Evolutionary conservation across 75 land plant genomes (phyloP).

Genomic region (Ceratopteris richardii): DNA sequence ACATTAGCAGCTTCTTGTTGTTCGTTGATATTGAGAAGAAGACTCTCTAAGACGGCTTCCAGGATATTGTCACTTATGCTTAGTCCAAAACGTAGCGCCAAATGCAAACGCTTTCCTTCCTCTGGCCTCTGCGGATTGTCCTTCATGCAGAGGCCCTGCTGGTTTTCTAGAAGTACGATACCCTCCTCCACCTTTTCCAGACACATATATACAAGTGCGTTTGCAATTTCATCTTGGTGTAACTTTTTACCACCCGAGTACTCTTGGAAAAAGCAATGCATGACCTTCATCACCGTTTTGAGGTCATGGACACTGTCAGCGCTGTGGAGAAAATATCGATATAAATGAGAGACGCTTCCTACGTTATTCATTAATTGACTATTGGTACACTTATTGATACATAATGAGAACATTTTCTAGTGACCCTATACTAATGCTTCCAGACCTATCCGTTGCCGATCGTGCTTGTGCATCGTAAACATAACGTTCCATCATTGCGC

Average conservation of each 20-base stretch:
- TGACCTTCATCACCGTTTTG: slow-evolving; percentile 9
- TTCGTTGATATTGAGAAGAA: slow-evolving; percentile 16
- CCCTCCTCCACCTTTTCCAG: slow-evolving; percentile 23
- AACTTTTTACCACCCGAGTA: slow-evolving; percentile 18
- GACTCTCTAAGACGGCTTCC: slow-evolving; percentile 16
- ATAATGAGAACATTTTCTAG: too few relatives aligned
- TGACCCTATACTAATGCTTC: too few relatives aligned
- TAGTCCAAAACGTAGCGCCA: slow-evolving; percentile 12
- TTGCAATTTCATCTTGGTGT: slow-evolving; percentile 26
- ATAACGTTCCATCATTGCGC: slow-evolving; percentile 15
- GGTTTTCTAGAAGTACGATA: slow-evolving; percentile 3
- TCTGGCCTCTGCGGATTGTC: slow-evolving; percentile 8
- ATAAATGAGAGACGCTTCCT: too few relatives aligned
- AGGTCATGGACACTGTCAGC: slow-evolving; percentile 9
- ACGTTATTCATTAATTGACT: too few relatives aligned
- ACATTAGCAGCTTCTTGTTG: background rate
- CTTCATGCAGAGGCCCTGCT: slow-evolving; percentile 5
- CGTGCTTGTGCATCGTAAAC: slow-evolving; percentile 1
- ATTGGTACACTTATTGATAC: too few relatives aligned
- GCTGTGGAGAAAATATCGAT: too few relatives aligned
- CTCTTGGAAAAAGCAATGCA: slow-evolving; percentile 14
- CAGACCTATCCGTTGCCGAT: too few relatives aligned
- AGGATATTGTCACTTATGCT: slow-evolving; percentile 12
- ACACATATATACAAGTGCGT: slow-evolving; percentile 18
- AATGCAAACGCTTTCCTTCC: slow-evolving; percentile 17